These are phyloP conservation scores for Vaccinium myrtillus DNA, from an alignment of 148 eudicot genomes.

Conservation along the genomic window DNA sequence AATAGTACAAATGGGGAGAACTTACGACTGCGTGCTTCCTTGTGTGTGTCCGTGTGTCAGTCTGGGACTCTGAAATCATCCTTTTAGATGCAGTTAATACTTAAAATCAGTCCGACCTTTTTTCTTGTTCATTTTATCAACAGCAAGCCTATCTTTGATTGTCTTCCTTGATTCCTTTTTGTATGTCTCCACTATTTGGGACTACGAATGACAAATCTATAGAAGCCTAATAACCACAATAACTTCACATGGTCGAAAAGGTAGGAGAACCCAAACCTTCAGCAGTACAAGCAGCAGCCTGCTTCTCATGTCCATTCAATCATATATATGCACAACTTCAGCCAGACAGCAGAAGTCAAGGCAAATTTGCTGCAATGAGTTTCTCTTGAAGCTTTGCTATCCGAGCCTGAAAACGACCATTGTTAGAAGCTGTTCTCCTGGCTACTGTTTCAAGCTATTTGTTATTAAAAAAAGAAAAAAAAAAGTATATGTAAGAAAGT, in stretches of 20 bases:
- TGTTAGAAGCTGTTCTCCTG: neutral
- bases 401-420: slow-evolving; percentile 45
- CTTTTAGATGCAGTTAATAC: too few species aligned
- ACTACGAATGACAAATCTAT: neutral
- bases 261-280: slow-evolving; percentile 7
- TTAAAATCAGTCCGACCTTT: neutral
- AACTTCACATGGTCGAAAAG: neutral
- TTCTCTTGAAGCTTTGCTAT: slow-evolving; percentile 56
- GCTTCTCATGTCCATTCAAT: neutral
- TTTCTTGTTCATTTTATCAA: neutral
- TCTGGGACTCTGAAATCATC: too few species aligned
- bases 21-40: neutral
- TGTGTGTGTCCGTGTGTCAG: neutral
- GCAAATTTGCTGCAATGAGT: slow-evolving; percentile 28
- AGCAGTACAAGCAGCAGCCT: slow-evolving; percentile 2
- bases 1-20: neutral
- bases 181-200: neutral
- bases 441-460: neutral
- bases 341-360: slow-evolving; percentile 32
- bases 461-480: neutral
- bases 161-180: neutral
- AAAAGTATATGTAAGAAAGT: neutral
- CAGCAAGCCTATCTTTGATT: neutral
- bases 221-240: neutral
- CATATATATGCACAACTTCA: neutral